A percentile compares a stretch with the other conserved stretches of the same genome.
These are phyloP conservation scores for Neurospora cerealis DNA, from an alignment of 495 filamentous ascomycete genomes.

Conservation along the genomic window DNA sequence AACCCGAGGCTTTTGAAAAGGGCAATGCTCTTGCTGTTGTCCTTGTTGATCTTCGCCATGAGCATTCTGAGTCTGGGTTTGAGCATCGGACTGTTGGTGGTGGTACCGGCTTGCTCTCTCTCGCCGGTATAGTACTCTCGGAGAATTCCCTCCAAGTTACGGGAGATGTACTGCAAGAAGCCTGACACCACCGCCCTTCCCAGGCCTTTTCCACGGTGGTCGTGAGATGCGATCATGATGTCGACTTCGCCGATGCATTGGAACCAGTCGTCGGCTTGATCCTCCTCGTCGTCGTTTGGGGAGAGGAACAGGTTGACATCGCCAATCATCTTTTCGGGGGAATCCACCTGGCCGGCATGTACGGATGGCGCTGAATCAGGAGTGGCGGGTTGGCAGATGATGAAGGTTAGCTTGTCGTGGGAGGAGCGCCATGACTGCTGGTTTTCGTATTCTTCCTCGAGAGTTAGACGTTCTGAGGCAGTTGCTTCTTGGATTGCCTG, in stretches of 20 bases:
- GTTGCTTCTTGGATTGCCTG: constrained; percentile 75
- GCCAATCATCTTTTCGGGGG: constrained; percentile 56
- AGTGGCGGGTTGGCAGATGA: constrained; percentile 41
- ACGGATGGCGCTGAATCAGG: not conserved
- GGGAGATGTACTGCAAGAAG: constrained; percentile 56
- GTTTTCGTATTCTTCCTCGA: constrained; percentile 78
- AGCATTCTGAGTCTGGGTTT: constrained; percentile 18
- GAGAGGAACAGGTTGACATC: constrained; percentile 82
- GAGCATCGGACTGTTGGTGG: not conserved
- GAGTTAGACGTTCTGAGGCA: constrained; percentile 68
- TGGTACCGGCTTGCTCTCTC: not conserved
- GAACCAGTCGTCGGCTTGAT: constrained; percentile 11
- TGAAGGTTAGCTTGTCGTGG: constrained; percentile 66
- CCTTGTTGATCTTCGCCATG: constrained; percentile 36
- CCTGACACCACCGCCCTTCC: constrained; percentile 55
- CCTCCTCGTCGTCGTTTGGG: constrained; percentile 27
- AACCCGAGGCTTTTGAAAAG: constrained; percentile 40
- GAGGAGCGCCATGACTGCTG: constrained; percentile 72
- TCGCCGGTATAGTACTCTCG: constrained; percentile 40
- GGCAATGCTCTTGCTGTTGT: constrained; percentile 29
- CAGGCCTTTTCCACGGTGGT: constrained; percentile 50
- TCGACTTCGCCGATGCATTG: constrained; percentile 63
- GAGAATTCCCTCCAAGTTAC: constrained; percentile 41
- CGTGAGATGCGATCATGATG: constrained; percentile 69
- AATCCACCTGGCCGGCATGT: constrained; percentile 37